Percentiles rank a stretch among this genome's conserved stretches.
Evolutionary conservation across 805 yeast species (phyloP).

Genomic region (Sporopachydermia lactativora): DNA sequence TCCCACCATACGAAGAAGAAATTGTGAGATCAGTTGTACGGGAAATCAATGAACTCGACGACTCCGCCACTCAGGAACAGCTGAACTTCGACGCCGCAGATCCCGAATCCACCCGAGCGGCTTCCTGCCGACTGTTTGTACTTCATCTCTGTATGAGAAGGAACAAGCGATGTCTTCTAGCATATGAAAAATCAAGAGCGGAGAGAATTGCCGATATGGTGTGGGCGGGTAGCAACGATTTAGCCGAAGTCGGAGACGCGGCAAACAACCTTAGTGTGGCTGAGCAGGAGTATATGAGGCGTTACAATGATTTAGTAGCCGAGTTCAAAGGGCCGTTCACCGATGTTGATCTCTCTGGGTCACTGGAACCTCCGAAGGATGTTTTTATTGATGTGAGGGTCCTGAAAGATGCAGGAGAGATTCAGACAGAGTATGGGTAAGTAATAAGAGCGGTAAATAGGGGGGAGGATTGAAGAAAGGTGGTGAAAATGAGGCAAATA

Average conservation of each 20-base stretch:
- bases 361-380: conserved; percentile 81
- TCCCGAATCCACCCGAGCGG: conserved; percentile 20
- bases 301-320: conserved; percentile 56
- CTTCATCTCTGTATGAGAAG: conserved; percentile 68
- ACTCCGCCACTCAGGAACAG: conserved; percentile 36
- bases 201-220: conserved; percentile 48
- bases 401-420: conserved; percentile 88
- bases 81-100: conserved; percentile 44
- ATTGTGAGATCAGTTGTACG: conserved; percentile 52
- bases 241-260: conserved; percentile 15
- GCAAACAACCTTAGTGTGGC: conserved; percentile 45
- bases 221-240: conserved; percentile 38
- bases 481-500: too few relatives aligned
- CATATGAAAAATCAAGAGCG: conserved; percentile 65
- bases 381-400: conserved; percentile 92
- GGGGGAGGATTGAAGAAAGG: too few relatives aligned
- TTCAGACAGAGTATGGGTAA: conserved; percentile 86
- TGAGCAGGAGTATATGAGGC: conserved; percentile 67
- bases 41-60: conserved; percentile 28
- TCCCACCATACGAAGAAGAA: conserved; percentile 64
- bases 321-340: conserved; percentile 68
- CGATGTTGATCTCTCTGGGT: conserved; percentile 78
- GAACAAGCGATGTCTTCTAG: conserved; percentile 80
- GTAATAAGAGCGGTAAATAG: too few relatives aligned
- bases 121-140: conserved; percentile 33